Evolutionary conservation across 2,329 filamentous ascomycete genomes (phyloP).

Genomic region (Verticillium klebahnii): DNA sequence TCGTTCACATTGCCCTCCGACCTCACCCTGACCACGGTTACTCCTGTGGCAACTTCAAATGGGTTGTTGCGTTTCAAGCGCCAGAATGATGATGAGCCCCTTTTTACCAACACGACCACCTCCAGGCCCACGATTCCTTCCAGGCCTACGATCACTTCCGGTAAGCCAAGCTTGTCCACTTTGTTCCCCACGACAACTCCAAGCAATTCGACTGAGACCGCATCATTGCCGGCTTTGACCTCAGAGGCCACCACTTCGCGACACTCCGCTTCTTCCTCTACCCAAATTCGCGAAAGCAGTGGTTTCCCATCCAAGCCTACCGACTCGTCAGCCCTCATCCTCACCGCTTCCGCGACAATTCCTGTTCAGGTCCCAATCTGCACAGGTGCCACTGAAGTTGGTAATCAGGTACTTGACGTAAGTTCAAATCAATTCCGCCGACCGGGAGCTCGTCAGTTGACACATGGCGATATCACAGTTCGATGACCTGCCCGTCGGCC

Average conservation of each 20-base stretch:
- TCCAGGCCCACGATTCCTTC: conserved; percentile 13
- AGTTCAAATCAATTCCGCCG: conserved; percentile 11
- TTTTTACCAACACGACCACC: conserved; percentile 21
- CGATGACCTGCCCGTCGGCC: conserved; percentile 28
- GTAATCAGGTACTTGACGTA: conserved; percentile 33
- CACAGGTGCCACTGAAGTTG: conserved; percentile 19
- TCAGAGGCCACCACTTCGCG: background rate
- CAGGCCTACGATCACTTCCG: conserved; percentile 9
- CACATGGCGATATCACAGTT: conserved; percentile 24
- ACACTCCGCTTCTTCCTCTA: conserved; percentile 1
- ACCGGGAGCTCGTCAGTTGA: conserved; percentile 11
- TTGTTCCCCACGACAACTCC: conserved; percentile 7
- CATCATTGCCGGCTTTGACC: conserved; percentile 2
- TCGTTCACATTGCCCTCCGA: background rate
- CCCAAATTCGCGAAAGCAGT: background rate
- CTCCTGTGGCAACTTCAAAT: conserved; percentile 23
- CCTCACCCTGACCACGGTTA: conserved; percentile 29
- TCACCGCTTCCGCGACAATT: conserved; percentile 4
- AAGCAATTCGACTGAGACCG: conserved; percentile 4
- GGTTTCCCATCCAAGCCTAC: background rate
- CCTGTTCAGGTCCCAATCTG: conserved; percentile 10
- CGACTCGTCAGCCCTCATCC: background rate
- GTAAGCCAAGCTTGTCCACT: conserved; percentile 16
- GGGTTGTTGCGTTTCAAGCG: conserved; percentile 14
- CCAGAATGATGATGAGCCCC: conserved; percentile 19